Conservation (phyloP, 257 asterid genomes). For the Jacaranda copaia region DNA sequence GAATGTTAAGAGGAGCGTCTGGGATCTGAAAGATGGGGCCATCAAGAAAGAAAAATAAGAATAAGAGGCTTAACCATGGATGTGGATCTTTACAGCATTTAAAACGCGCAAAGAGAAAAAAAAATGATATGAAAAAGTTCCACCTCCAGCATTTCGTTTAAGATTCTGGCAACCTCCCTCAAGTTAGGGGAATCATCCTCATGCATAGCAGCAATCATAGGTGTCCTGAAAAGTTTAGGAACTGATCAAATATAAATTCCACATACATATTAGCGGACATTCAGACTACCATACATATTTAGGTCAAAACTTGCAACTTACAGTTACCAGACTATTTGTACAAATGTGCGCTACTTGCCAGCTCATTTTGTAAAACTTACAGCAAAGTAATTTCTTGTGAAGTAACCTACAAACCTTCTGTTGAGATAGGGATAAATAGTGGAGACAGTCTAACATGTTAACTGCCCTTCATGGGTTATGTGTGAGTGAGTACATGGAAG, state of each 20-base stretch:
- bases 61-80: not conserved
- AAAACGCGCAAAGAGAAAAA: not conserved
- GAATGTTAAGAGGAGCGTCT: conserved; percentile 63
- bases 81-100: too few species aligned
- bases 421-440: not conserved
- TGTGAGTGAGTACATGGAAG: not conserved
- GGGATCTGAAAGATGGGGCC: conserved; percentile 53
- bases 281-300: not conserved
- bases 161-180: conserved; percentile 68
- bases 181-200: conserved; percentile 81
- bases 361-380: not conserved
- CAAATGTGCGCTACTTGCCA: not conserved
- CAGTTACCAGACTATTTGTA: not conserved
- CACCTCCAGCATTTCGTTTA: conserved; percentile 73
- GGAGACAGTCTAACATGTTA: not conserved
- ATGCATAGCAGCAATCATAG: conserved; percentile 83
- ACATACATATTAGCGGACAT: not conserved
- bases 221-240: conserved; percentile 58
- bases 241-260: conserved; percentile 5
- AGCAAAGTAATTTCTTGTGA: not conserved
- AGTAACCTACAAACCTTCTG: not conserved
- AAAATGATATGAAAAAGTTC: not conserved
- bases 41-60: not conserved
- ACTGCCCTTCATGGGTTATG: not conserved
- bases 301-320: not conserved